Evolutionary conservation across 2,329 filamentous ascomycete genomes (phyloP), one percentile per base, ranked within the genome.

Genomic region (Ophiostoma ips): DNA sequence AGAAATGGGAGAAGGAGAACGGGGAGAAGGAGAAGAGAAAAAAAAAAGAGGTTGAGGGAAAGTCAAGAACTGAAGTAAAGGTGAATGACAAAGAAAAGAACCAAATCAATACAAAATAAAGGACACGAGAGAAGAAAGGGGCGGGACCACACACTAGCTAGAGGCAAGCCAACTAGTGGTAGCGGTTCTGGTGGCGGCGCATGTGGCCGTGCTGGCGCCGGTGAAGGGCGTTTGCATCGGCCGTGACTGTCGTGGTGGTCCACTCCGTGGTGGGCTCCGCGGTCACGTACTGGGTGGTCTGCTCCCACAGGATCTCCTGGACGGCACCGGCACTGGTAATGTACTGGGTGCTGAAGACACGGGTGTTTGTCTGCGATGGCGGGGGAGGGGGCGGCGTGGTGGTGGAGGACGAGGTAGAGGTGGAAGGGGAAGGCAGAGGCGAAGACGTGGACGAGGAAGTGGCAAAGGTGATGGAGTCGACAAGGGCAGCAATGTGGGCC

Each of bases 301-400:
- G 69, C 48, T 75, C 71, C 71, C 74, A 77, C 12, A 78, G 61
- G 19, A 82, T 69, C 64, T 80, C 72, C 54, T 68, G 69, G 12
- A 82, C 72, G 7, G 70, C 57, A 41, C 68, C 66, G 48, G 69
- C 70, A 9, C 65, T 64, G 16, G 76, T 79, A 44, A 72, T 54
- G 53, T 69, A 78, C 56, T 77, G 62, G 5, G 76, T 81, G 61
- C 71, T 74, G 53, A 68, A 61, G 56, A 69, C 64, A 49, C 63
- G 58, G 52, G 16, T 28, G 35, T 57, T 51, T 5, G 60, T 57
- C 6, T 62, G 49, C 3, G 61, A 51, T 3, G 31, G 60, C 55
- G 3, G 64, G 58, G 2, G 62, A 52, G 2, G 58, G 50, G 3
- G 61, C 62, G 5, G 60, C 59, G n/a, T 57, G 48, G 41, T 44